Evolutionary conservation across 2,329 filamentous ascomycete genomes (phyloP).

Genomic region (Fusarium chlamydosporum): DNA sequence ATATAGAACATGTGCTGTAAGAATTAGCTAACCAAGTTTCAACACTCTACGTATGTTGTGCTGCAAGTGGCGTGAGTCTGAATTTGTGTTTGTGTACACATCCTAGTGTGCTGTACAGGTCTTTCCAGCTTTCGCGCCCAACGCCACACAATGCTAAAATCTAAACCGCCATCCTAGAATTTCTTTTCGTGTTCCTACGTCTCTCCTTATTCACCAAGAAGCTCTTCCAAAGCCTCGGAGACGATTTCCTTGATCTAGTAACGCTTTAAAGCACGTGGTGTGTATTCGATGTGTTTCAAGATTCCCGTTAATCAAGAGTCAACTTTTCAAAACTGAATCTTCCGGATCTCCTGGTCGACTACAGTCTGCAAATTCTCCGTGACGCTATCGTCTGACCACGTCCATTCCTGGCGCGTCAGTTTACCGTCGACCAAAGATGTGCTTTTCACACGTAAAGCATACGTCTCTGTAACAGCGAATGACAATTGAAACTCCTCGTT

Average conservation of each 20-base stretch:
- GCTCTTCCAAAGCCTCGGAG: neutral
- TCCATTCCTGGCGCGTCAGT: conserved; percentile 48
- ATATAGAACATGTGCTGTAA: neutral
- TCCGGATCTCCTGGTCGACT: conserved; percentile 39
- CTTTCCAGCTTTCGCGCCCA: neutral
- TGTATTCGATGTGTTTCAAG: no score
- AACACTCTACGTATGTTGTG: neutral
- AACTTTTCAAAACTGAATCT: conserved; percentile 37
- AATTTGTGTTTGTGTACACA: neutral
- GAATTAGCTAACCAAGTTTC: neutral
- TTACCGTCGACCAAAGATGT: conserved; percentile 38
- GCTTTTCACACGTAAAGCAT: conserved; percentile 46
- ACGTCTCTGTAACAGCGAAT: conserved; percentile 51
- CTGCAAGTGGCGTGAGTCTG: neutral
- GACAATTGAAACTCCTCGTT: conserved; percentile 52
- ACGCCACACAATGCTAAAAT: neutral
- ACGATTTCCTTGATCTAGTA: neutral
- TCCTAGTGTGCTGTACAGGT: neutral
- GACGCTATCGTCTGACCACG: conserved; percentile 47
- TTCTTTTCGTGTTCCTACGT: neutral
- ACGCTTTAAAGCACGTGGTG: neutral
- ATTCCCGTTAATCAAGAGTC: neutral
- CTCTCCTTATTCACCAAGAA: neutral
- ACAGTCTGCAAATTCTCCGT: conserved; percentile 44
- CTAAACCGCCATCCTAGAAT: neutral